phyloP scores from a whole-genome alignment of 495 filamentous ascomycete species.

The Evernia prunastri region DNA sequence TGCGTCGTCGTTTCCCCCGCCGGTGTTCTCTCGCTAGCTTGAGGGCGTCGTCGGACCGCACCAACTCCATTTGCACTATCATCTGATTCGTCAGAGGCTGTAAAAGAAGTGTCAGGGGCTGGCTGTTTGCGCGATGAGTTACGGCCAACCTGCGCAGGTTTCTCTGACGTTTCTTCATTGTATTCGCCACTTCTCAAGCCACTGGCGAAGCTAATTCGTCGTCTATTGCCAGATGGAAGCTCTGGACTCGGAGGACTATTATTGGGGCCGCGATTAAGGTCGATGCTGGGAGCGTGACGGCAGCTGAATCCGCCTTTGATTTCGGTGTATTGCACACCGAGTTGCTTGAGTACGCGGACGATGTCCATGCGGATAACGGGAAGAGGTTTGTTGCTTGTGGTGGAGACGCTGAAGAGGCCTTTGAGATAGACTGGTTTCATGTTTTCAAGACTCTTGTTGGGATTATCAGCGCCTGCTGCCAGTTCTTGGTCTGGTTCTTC shows the following conservation, averaged over 20 bases:
- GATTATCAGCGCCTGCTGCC: slow-evolving; percentile 42
- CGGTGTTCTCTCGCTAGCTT: slow-evolving; percentile 40
- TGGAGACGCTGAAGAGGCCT: slow-evolving; percentile 94
- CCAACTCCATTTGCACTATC: slow-evolving; percentile 32
- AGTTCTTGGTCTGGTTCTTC: slow-evolving; percentile 62
- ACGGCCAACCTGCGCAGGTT: slow-evolving; percentile 39
- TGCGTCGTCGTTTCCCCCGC: slow-evolving; percentile 78
- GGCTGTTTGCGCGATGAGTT: slow-evolving; percentile 39
- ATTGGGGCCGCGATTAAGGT: slow-evolving; percentile 65
- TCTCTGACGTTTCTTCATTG: slow-evolving; percentile 50
- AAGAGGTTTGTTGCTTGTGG: slow-evolving; percentile 87
- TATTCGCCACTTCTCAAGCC: slow-evolving; percentile 56
- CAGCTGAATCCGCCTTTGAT: slow-evolving; percentile 93
- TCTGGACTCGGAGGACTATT: slow-evolving; percentile 47
- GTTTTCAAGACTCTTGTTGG: slow-evolving; percentile 53
- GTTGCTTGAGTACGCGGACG: slow-evolving; percentile 78
- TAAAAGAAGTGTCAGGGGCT: slow-evolving; percentile 60
- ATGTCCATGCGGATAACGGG: slow-evolving; percentile 81
- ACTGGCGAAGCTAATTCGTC: slow-evolving; percentile 73
- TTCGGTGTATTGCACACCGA: slow-evolving; percentile 84
- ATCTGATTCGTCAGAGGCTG: slow-evolving; percentile 73
- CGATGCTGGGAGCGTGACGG: slow-evolving; percentile 80
- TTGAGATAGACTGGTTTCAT: slow-evolving; percentile 94
- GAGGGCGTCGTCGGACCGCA: slow-evolving; percentile 14
- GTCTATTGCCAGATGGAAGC: slow-evolving; percentile 54